A percentile compares a stretch with the other conserved stretches of the same genome.
Conservation (phyloP, 768 basidiomycete genomes). For the Podaxis rugospora region DNA sequence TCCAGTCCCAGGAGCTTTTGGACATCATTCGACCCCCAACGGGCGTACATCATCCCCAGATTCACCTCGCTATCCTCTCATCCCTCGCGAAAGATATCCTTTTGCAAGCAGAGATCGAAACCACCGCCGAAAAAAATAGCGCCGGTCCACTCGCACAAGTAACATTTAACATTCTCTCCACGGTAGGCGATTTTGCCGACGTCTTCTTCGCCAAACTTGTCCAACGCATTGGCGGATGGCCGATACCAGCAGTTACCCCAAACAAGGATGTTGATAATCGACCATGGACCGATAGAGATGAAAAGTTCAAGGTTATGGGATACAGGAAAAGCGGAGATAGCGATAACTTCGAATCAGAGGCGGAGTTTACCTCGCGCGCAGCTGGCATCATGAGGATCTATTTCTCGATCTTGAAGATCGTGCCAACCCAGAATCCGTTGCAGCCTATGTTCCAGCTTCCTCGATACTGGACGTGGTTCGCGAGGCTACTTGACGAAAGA, state of each 20-base stretch:
- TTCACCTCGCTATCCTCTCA: constrained; percentile 77
- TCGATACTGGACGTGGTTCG: constrained; percentile 70
- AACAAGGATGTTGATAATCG: constrained; percentile 44
- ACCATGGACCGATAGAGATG: constrained; percentile 36
- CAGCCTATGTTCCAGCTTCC: constrained; percentile 55
- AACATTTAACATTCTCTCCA: constrained; percentile 63
- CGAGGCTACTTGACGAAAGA: constrained; percentile 52
- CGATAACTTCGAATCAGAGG: constrained; percentile 46
- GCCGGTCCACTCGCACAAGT: constrained; percentile 82
- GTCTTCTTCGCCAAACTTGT: constrained; percentile 83
- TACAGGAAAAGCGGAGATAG: constrained; percentile 37
- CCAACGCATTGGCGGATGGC: constrained; percentile 88
- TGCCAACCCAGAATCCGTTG: constrained; percentile 36
- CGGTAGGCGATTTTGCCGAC: constrained; percentile 54
- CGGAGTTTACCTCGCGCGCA: constrained; percentile 65
- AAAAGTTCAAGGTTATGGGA: constrained; percentile 51
- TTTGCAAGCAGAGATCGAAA: constrained; percentile 91
- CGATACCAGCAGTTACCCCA: constrained; percentile 63
- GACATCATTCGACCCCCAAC: constrained; percentile 28
- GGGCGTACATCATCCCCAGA: constrained; percentile 26
- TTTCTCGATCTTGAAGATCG: constrained; percentile 60
- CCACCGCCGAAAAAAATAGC: constrained; percentile 80
- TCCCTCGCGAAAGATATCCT: constrained; percentile 88
- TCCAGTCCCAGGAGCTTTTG: constrained; percentile 35
- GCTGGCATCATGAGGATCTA: constrained; percentile 85